Base-by-base conservation (phyloP, 805 yeast genomes). In the Candida oleophila region DNA sequence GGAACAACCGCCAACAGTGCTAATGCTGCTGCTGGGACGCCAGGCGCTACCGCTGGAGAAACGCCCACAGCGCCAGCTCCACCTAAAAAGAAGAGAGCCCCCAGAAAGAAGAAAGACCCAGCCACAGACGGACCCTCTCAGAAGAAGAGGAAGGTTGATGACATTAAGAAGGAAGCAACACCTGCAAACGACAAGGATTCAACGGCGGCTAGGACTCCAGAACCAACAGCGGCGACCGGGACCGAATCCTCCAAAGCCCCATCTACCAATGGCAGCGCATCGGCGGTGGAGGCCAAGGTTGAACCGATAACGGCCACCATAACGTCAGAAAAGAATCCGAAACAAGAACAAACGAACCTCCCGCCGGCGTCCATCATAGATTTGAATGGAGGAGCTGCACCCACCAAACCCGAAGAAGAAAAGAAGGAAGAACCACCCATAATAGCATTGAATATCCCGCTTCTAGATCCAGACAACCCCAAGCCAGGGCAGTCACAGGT, bases 401-500 rank as follows among this genome's bases (percentile, higher is more conserved):
- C 15, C 25, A 20, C 21, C 9, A 22, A 5, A 20, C 14, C 12
- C 4, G 41, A 19, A 20, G 30, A 12, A 12, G 32, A 9, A 30
- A 22, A 38, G 16, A 38, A 28, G 33, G 22, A 22, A n/a, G 63
- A 57, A 22, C 53, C 58, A 11, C 84, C 85, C 2, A 77, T 81
- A 21, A 74, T 82, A 12, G 81, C 83, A 3, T 59, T 82, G 8
- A 74, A 80, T 47, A 71, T 82, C 7, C 86, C 86, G 0, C 60
- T 82, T 33, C 55, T 64, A 2, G 72, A 73, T 41, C 71, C 75
- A 2, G 61, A 64, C n/a, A 68, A 71, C 30, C 82, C 82, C 3
- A 58, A 66, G 44, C 79, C 81, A 2, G 85, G 85, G 1, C 78
- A 80, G 40, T 69, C 83, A 0, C 86, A 83, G 55, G 82, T 82